Base-by-base conservation (phyloP, 805 yeast genomes). In the Yarrowia osloensis region DNA sequence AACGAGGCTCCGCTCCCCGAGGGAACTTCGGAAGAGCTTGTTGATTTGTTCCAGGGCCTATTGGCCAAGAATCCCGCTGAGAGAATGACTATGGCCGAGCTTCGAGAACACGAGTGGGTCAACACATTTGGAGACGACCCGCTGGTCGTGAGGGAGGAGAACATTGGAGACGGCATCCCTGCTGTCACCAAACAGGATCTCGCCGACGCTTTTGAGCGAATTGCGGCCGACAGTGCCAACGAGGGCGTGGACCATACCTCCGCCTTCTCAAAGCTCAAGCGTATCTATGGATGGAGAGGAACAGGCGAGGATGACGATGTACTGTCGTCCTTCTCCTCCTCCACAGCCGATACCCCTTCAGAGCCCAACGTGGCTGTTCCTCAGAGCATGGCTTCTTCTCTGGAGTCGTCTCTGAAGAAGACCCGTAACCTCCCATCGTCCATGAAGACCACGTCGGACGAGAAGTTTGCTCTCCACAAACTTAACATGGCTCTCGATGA, bases 101-200 rank as follows among this genome's bases (percentile, higher is more conserved):
- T 92, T 62, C 89, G 93, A 72, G 77, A 76, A 15, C 97, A 94
- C 76, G 88, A 89, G 1, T 91, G 95, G 77, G 81, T 85, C 35
- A 79, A 81, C 4, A 70, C 71, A 39, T 29, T 69, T 31, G 79
- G 78, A 17, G 69, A 68, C 8, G 82, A 79, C 68, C 66, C 57
- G 22, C 73, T 80, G 54, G 72, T 79, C 8, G 68, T 77, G 3
- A 39, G 59, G 17, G 79, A 77, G 35, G 81, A 78, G 65, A 80
- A 80, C 70, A 74, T 73, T 12, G 72, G 74, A 2, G 75, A 67
- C 15, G 69, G 67, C 44, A 71, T 72, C 13, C 73, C 74, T 33
- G 69, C 71, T 3, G 73, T 78, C 61, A 76, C 80, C 31, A 79
- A 76, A 61, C 79, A 74, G 47, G 80, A 79, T 39, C 69, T 79